Percentiles rank a stretch among this genome's conserved stretches.
Conservation (phyloP, 495 filamentous ascomycete genomes). For the Talaromyces trachyspermus region DNA sequence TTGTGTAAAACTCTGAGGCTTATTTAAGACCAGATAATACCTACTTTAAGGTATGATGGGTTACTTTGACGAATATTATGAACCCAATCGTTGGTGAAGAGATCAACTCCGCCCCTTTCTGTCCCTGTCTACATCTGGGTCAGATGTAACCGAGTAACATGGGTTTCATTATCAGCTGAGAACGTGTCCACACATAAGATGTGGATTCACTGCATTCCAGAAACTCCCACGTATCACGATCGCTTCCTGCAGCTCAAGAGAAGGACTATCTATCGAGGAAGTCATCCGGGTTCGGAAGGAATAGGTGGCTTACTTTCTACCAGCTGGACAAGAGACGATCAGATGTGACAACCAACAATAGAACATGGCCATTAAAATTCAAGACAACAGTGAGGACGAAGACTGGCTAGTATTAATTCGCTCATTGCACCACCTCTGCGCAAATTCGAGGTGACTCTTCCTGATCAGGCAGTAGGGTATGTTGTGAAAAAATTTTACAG, state of each 20-base stretch:
- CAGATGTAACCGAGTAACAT: background rate
- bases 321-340: background rate
- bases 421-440: too few relatives aligned
- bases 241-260: background rate
- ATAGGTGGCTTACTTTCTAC: constrained; percentile 1
- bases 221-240: background rate
- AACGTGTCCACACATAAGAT: background rate
- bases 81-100: background rate
- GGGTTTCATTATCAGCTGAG: background rate
- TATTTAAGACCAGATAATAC: too few relatives aligned
- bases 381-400: too few relatives aligned
- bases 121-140: constrained; percentile 1
- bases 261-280: background rate
- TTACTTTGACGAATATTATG: background rate
- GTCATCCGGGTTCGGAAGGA: background rate
- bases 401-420: too few relatives aligned
- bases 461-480: too few relatives aligned
- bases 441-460: too few relatives aligned
- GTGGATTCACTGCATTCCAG: background rate
- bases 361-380: background rate
- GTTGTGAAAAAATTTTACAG: too few relatives aligned
- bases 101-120: background rate
- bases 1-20: background rate
- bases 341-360: background rate
- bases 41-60: background rate